Evolutionary conservation across 106 monocot genomes (phyloP), one percentile per base, ranked within the genome.

Genomic region (Ottelia alismoides): DNA sequence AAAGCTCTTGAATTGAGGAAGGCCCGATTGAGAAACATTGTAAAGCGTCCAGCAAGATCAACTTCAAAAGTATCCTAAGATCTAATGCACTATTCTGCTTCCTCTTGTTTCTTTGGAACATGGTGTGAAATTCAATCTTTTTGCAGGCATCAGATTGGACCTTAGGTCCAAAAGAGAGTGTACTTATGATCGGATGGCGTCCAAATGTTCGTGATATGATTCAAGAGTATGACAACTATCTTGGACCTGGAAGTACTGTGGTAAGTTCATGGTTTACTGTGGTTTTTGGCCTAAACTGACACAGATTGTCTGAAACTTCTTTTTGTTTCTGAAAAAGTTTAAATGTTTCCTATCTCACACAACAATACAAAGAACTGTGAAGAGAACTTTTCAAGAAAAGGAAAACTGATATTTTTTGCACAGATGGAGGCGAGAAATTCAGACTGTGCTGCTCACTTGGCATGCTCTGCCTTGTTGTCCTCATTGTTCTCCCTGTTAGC

Each of bases 221-320:
- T 47, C 67, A 65, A 65, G 96, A 98, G 56, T 89, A 98, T 71
- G 96, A 98, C 52, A 67, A 57, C 57, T 98, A 98, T 72, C 96
- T 98, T 65, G 96, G 96, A 53, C 89, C 96, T 57, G 96, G 96
- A 59, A 98, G 96, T 68, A 24, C 40, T 43, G 3, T 98, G 96
- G 96, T 85, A 82, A 27, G 70, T 69, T n/a, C n/a, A n/a, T n/a
- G n/a, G n/a, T n/a, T n/a, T n/a, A n/a, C n/a, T n/a, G n/a, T n/a
- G n/a, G n/a, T n/a, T n/a, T n/a, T n/a, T n/a, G n/a, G n/a, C n/a
- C n/a, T n/a, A n/a, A n/a, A n/a, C n/a, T n/a, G n/a, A n/a, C n/a
- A n/a, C n/a, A n/a, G n/a, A n/a, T n/a, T n/a, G n/a, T n/a, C n/a
- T n/a, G n/a, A n/a, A n/a, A n/a, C n/a, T n/a, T n/a, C n/a, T n/a